Base-by-base conservation (phyloP, 345 rosid species). In the Theobroma cacao region DNA sequence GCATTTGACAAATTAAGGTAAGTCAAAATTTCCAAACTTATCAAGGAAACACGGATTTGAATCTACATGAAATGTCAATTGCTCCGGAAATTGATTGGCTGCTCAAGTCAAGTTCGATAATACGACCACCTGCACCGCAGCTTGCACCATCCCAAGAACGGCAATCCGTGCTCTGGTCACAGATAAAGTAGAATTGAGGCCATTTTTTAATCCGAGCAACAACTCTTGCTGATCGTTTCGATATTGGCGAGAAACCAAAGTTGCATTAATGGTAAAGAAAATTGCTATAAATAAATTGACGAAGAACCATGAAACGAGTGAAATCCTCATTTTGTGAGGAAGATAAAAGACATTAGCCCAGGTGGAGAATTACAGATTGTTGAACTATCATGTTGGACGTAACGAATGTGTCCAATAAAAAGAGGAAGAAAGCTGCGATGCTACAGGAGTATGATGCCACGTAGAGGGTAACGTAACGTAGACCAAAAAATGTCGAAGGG, bases 141-240 rank as follows among this genome's bases (percentile, higher is more conserved):
- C 45, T 60, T 31, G 88, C 86, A 4, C 93, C 93, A 2, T 38
- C 28, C 89, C 90, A 90, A 3, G 58, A 12, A 61, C 86, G 83
- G 34, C 88, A 88, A 69, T 83, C 83, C 4, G 30, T 14, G 66
- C 36, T 55, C 6, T 8, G 73, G 75, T 52, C 71, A 90, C 91
- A 90, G 1, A 85, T 1, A 0, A 12, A 1, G 53, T 4, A 2
- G 20, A n/a, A 3, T 0, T 17, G 36, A 88, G 82, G 33, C 69
- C 72, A 30, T 43, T 83, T 69, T 72, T 84, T 40, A 90, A 58
- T 50, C 78, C 65, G 17, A 87, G 80, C 79, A 90, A 68, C 75
- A 85, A 48, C 1, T 78, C 50, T 40, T 66, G 78, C 80, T 88
- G 89, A 76, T 80, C 79, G 1, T 14, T 61, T 13, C 5, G 89